Percentiles rank a stretch among this genome's conserved stretches.
These are phyloP conservation scores for Citropsis articulata DNA, from an alignment of 345 rosid species.

Conservation along the genomic window DNA sequence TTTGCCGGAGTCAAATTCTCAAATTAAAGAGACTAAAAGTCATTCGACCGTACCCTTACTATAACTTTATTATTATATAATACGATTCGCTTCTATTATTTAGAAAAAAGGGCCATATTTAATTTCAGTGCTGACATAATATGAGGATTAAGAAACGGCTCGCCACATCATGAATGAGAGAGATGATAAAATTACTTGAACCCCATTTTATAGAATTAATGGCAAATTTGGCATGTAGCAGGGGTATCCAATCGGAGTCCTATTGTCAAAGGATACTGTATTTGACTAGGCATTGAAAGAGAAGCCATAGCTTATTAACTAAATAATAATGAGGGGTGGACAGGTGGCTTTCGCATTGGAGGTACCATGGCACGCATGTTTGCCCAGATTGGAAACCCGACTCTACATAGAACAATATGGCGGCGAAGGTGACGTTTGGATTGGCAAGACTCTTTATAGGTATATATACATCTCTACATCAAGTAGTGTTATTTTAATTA, in stretches of 20 bases:
- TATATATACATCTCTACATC: not conserved
- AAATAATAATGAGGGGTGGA: not conserved
- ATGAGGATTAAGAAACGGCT: too few species aligned
- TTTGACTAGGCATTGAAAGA: not conserved
- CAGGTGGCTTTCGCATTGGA: conserved; percentile 79
- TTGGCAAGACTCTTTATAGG: conserved; percentile 97
- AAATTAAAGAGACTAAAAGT: too few species aligned
- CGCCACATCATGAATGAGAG: not conserved
- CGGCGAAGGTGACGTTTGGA: conserved; percentile 91
- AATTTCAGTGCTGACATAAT: not conserved
- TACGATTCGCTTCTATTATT: not conserved
- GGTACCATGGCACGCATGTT: conserved; percentile 74
- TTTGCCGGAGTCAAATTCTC: too few species aligned
- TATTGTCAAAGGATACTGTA: not conserved
- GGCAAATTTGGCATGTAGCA: not conserved
- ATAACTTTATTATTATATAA: too few species aligned
- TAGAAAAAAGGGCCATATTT: not conserved
- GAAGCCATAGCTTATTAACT: not conserved
- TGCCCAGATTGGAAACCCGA: conserved; percentile 89
- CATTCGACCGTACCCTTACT: too few species aligned
- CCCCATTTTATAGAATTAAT: not conserved
- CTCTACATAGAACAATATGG: conserved; percentile 90
- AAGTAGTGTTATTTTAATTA: too few species aligned
- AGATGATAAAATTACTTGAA: not conserved
- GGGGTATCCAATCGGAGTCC: not conserved